Conservation (phyloP, 768 basidiomycete species). For the Leccinum longicurvipes region DNA sequence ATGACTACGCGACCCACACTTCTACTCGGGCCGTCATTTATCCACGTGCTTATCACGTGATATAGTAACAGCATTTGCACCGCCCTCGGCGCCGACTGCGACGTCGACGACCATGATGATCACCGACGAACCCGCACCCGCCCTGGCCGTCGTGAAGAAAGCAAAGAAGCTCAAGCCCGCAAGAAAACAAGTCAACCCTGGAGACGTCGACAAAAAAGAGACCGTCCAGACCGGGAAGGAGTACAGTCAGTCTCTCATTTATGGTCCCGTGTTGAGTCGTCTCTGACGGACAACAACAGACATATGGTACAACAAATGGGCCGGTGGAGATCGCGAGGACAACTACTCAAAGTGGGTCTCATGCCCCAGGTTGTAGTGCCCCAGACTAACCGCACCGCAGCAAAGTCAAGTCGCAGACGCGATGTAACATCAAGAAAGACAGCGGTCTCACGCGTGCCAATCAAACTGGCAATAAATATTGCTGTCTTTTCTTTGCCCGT, state of each 20-base stretch:
- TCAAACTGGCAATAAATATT: conserved; percentile 87
- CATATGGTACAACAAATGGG: conserved; percentile 99
- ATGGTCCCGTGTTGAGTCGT: background rate
- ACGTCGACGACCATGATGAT: conserved; percentile 24
- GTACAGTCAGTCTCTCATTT: conserved; percentile 67
- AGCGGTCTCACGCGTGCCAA: conserved; percentile 94
- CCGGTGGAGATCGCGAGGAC: conserved; percentile 98
- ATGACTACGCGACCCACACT: background rate
- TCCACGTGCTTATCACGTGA: conserved; percentile 27
- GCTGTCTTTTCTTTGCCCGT: conserved; percentile 91
- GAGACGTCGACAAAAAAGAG: conserved; percentile 87
- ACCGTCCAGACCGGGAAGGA: conserved; percentile 92
- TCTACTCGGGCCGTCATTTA: conserved; percentile 16
- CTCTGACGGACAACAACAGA: conserved; percentile 43
- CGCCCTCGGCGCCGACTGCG: conserved; percentile 3
- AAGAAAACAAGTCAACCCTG: conserved; percentile 88
- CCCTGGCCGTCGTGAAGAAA: conserved; percentile 18
- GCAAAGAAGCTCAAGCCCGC: conserved; percentile 82
- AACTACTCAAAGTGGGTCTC: conserved; percentile 83
- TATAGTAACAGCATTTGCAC: background rate
- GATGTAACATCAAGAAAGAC: conserved; percentile 86
- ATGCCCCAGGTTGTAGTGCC: background rate
- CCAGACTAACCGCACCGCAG: conserved; percentile 36
- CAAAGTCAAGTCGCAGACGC: conserved; percentile 91
- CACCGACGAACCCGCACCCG: conserved; percentile 24